A percentile compares a stretch with the other conserved stretches of the same genome.
Conservation (phyloP, 306 rosid genomes). For the Pyrus betulifolia region DNA sequence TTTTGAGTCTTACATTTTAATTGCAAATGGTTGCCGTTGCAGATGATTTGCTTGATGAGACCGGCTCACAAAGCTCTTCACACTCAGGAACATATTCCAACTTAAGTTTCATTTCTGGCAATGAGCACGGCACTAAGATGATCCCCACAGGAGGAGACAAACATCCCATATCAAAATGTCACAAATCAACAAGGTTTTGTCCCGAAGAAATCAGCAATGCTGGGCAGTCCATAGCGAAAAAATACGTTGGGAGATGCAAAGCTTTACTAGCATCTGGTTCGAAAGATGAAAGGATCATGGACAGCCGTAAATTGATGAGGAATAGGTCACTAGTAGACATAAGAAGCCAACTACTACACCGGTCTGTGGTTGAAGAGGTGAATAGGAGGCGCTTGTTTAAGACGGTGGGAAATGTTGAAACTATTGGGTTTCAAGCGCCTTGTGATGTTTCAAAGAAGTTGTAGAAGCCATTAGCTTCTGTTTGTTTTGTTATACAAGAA, state of each 20-base stretch:
- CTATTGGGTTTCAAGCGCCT: constrained; percentile 69
- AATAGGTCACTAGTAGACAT: constrained; percentile 64
- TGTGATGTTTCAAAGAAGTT: constrained; percentile 36
- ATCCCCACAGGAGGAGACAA: constrained; percentile 33
- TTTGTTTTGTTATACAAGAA: constrained; percentile 2
- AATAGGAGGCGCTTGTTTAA: constrained; percentile 60
- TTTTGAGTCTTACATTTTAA: constrained; percentile 7
- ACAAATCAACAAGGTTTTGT: constrained; percentile 46
- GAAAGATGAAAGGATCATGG: constrained; percentile 33
- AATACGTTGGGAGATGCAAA: constrained; percentile 28
- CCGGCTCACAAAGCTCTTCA: constrained; percentile 69
- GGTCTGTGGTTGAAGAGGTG: constrained; percentile 72
- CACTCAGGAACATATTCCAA: constrained; percentile 52
- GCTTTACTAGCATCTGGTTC: constrained; percentile 23
- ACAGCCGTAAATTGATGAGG: constrained; percentile 40
- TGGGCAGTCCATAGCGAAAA: constrained; percentile 8
- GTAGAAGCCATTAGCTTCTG: constrained; percentile 19
- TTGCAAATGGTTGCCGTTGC: constrained; percentile 29
- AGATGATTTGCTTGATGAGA: constrained; percentile 63
- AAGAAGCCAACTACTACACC: constrained; percentile 64
- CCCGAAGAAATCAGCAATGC: constrained; percentile 32
- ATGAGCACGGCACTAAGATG: constrained; percentile 34
- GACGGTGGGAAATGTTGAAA: constrained; percentile 73
- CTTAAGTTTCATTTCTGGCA: constrained; percentile 38
- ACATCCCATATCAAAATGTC: constrained; percentile 30